These are phyloP conservation scores for Aspergillus sclerotialis DNA, from an alignment of 2,329 filamentous ascomycete species.

Conservation along the genomic window DNA sequence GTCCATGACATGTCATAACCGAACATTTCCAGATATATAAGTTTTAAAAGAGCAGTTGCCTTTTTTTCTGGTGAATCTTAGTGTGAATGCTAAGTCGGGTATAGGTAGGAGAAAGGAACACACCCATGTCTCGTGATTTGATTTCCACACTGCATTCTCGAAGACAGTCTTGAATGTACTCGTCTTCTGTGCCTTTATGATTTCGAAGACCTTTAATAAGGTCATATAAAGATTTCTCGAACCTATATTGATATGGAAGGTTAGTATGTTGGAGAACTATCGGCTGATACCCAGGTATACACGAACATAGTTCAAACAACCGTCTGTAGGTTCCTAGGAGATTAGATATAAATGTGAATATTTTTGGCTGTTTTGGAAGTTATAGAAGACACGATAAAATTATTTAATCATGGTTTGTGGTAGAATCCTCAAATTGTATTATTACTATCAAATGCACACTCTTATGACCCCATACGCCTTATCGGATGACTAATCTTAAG, in stretches of 20 bases:
- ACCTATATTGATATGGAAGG: constrained; percentile 51
- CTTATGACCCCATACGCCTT: too few species aligned
- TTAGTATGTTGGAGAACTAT: neutral
- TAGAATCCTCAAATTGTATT: too few species aligned
- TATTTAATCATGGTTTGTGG: too few species aligned
- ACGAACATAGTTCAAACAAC: neutral
- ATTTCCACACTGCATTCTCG: constrained; percentile 95
- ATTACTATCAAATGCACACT: too few species aligned
- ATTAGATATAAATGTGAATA: too few species aligned
- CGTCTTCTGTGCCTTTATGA: constrained; percentile 89
- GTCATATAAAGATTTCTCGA: constrained; percentile 98
- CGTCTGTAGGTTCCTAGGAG: neutral
- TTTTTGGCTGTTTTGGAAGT: too few species aligned
- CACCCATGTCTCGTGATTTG: constrained; percentile 85
- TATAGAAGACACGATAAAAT: too few species aligned
- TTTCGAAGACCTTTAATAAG: constrained; percentile 93
- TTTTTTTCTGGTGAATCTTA: constrained; percentile 64
- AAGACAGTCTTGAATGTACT: constrained; percentile 87
- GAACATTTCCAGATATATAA: constrained; percentile 98
- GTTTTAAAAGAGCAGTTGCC: constrained; percentile 88
- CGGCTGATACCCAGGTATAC: too few species aligned
- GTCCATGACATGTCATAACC: constrained; percentile 99
- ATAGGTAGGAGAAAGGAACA: constrained; percentile 25
- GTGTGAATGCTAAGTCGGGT: constrained; percentile 1
- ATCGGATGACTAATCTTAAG: too few species aligned